phyloP scores from a whole-genome alignment of 2,329 filamentous ascomycete genomes.

The Epichloe glyceriae region DNA sequence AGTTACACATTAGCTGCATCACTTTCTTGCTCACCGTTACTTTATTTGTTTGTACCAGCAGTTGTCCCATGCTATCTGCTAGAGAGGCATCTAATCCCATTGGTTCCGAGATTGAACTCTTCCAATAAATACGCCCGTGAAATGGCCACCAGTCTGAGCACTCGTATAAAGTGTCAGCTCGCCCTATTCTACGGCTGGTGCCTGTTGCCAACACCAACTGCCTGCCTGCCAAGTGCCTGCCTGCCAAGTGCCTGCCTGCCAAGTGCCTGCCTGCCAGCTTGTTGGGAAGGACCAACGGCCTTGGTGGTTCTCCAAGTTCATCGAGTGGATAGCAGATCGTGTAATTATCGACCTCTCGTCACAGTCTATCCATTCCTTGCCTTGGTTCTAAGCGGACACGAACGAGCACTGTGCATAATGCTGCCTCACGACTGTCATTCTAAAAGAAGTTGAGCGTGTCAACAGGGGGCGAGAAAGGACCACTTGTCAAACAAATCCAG shows the following conservation, averaged over 20 bases:
- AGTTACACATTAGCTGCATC: background rate
- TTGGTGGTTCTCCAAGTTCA: too few species aligned
- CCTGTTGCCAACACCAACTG: background rate
- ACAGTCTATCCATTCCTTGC: too few species aligned
- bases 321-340: too few species aligned
- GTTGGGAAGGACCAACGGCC: background rate
- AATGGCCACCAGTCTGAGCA: background rate
- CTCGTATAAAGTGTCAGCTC: background rate
- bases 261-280: background rate
- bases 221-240: background rate
- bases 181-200: background rate
- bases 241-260: background rate
- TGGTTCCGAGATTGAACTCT: too few species aligned
- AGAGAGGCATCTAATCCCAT: background rate
- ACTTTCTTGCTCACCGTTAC: background rate
- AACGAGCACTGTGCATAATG: too few species aligned
- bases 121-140: background rate
- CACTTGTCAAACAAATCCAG: background rate
- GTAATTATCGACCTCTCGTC: too few species aligned
- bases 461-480: background rate
- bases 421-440: too few species aligned
- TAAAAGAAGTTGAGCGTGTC: too few species aligned
- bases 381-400: too few species aligned
- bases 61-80: background rate
- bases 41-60: background rate